These are phyloP conservation scores for Paramecium sonneborni DNA, from an alignment of 73 alveolate genomes.

Conservation along the genomic window DNA sequence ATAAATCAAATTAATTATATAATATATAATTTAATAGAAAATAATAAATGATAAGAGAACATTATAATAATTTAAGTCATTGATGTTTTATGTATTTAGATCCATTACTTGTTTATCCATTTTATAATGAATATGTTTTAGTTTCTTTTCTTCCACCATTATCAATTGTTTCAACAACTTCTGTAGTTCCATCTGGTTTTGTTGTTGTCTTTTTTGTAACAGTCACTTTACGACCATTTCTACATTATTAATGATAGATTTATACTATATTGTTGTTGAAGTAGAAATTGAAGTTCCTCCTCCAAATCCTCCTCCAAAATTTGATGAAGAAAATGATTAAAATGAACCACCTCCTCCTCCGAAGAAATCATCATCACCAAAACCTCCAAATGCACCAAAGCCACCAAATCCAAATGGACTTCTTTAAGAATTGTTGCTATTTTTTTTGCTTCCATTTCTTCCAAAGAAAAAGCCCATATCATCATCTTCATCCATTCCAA, in stretches of 20 bases:
- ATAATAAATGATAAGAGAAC: not conserved
- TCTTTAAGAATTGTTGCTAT: not conserved
- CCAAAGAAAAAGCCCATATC: not conserved
- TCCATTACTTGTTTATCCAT: not conserved
- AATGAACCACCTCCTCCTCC: not conserved
- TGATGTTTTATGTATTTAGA: not conserved
- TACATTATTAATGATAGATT: not conserved
- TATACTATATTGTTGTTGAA: not conserved
- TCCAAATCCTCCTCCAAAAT: not conserved
- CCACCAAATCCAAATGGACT: conserved; percentile 9
- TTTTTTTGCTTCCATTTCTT: not conserved
- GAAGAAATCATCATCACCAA: not conserved
- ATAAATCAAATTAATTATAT: too few relatives aligned
- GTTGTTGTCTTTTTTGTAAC: conserved; percentile 24
- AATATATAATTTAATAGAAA: too few relatives aligned
- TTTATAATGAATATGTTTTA: conserved; percentile 38
- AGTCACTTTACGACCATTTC: conserved; percentile 36
- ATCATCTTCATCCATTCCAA: conserved; percentile 66
- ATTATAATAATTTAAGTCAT: not conserved
- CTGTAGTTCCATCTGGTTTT: conserved; percentile 23
- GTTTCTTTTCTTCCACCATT: conserved; percentile 16
- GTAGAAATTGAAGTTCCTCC: not conserved
- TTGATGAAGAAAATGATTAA: not conserved
- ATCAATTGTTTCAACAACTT: conserved; percentile 28
- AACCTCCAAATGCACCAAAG: not conserved